These are phyloP conservation scores for Cantharellus cinnabarinus DNA, from an alignment of 768 basidiomycete species.

Conservation along the genomic window DNA sequence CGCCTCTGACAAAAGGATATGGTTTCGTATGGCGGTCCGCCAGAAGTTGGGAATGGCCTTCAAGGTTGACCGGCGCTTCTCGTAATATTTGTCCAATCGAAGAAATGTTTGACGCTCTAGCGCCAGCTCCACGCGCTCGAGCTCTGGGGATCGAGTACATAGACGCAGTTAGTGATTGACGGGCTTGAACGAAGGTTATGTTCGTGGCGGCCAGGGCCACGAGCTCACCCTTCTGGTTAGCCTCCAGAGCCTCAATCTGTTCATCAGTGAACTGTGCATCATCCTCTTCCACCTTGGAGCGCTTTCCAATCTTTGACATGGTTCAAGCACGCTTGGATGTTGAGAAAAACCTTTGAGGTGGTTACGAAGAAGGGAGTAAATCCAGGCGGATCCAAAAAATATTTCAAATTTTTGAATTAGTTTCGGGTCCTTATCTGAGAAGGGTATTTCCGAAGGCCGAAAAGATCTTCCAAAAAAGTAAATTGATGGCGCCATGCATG, in stretches of 20 bases:
- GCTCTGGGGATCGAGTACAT: background rate
- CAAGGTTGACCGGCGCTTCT: constrained; percentile 44
- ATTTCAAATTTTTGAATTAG: no score
- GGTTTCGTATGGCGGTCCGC: constrained; percentile 69
- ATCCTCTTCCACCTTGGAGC: constrained; percentile 2
- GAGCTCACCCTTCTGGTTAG: background rate
- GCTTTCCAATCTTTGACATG: background rate
- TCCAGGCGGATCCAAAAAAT: no score
- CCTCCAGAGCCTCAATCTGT: constrained; percentile 1
- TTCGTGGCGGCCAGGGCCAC: background rate
- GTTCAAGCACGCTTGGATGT: no score
- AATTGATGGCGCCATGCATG: no score
- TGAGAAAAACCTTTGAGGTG: no score
- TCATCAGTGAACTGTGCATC: constrained; percentile 2
- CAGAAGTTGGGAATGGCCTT: constrained; percentile 62
- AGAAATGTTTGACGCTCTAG: constrained; percentile 1
- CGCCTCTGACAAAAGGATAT: constrained; percentile 39
- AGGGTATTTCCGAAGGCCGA: no score
- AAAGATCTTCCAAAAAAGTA: no score
- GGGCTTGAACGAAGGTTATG: background rate
- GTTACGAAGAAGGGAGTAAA: no score
- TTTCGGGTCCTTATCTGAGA: no score
- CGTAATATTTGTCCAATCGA: constrained; percentile 19
- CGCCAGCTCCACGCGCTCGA: background rate
- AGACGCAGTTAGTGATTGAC: background rate